phyloP scores from a whole-genome alignment of 176 grass and related monocot species.

The maize (Zea mays) region DNA sequence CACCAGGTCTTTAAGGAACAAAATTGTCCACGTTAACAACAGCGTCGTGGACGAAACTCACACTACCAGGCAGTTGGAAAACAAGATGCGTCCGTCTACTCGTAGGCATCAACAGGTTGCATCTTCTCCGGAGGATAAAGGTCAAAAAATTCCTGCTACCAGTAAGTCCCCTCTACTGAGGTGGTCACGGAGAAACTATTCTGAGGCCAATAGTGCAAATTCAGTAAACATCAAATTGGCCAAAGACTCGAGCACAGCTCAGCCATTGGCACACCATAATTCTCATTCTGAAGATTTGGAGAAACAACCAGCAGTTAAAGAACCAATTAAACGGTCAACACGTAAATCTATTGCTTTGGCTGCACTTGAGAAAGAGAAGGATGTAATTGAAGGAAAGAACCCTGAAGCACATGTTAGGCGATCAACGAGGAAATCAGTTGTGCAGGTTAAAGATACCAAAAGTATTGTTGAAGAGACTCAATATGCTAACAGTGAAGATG shows the following conservation, averaged over 20 bases:
- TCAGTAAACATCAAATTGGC: too few species aligned
- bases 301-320: slow-evolving; percentile 18
- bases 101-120: slow-evolving; percentile 10
- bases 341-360: slow-evolving; percentile 20
- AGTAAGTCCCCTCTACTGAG: not conserved
- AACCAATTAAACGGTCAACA: slow-evolving; percentile 20
- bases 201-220: not conserved
- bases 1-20: slow-evolving; percentile 37
- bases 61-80: not conserved
- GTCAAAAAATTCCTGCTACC: slow-evolving; percentile 18
- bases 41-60: not conserved
- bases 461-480: not conserved
- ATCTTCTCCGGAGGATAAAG: slow-evolving; percentile 16
- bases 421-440: slow-evolving; percentile 3
- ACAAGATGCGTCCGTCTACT: slow-evolving; percentile 14
- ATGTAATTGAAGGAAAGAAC: not conserved
- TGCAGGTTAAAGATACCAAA: not conserved
- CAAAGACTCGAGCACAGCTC: too few species aligned
- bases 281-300: not conserved
- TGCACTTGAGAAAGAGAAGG: slow-evolving; percentile 21
- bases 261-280: too few species aligned
- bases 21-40: not conserved
- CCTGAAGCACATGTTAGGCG: slow-evolving; percentile 28
- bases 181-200: slow-evolving; percentile 14
- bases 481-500: not conserved